Evolutionary conservation across 495 filamentous ascomycete species (phyloP).

Genomic region (Astrothelium macrocarpum): DNA sequence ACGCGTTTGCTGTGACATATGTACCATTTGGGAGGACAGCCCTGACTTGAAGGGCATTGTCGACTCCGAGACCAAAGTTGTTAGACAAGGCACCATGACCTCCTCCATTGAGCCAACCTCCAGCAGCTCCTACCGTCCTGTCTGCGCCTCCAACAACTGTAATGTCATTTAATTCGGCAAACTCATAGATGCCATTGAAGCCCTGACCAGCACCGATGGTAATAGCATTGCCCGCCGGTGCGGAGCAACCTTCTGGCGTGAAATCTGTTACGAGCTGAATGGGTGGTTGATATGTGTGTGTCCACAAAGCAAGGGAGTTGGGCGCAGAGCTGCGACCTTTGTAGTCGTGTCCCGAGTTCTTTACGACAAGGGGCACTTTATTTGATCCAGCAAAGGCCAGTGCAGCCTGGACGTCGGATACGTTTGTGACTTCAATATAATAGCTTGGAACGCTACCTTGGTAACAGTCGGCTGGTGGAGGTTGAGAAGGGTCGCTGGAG

Average conservation of each 20-base stretch:
- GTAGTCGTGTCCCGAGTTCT: conserved; percentile 14
- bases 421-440: conserved; percentile 9
- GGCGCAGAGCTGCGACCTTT: conserved; percentile 12
- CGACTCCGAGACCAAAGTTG: conserved; percentile 15
- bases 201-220: conserved; percentile 14
- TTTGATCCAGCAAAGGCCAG: conserved; percentile 8
- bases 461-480: conserved; percentile 1
- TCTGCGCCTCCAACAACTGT: not conserved
- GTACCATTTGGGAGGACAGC: conserved; percentile 18
- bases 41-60: conserved; percentile 14
- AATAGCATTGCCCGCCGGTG: not conserved
- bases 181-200: conserved; percentile 8
- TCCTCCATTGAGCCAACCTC: conserved; percentile 17
- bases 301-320: conserved; percentile 11
- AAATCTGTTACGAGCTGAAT: not conserved
- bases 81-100: conserved; percentile 13
- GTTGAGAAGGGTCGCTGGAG: conserved; percentile 8
- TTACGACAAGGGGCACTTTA: conserved; percentile 7
- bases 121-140: conserved; percentile 10
- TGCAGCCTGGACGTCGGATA: conserved; percentile 13
- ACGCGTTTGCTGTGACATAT: conserved; percentile 15
- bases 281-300: conserved; percentile 10
- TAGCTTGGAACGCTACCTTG: conserved; percentile 12
- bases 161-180: conserved; percentile 2
- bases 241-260: conserved; percentile 9